Base-by-base conservation (phyloP, 2,329 filamentous ascomycete genomes). In the Magnaporthales sp. region DNA sequence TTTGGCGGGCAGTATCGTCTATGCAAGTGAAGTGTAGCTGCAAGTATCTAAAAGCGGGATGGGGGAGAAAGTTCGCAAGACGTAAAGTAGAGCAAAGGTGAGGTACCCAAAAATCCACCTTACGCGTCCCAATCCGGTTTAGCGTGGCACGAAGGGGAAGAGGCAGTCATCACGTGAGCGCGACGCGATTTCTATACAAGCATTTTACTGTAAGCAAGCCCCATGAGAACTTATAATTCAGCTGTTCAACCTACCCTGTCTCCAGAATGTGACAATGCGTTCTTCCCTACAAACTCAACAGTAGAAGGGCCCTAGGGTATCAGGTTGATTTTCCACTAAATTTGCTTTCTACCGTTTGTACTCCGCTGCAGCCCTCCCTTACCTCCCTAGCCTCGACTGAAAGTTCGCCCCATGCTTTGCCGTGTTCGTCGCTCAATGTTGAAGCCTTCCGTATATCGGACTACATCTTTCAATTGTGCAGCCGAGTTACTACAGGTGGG, bases 111-210 rank as follows among this genome's bases (percentile, higher is more conserved):
- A 60, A 54, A 56, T 54, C 63, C 63, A 65, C 63, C 51, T 54
- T 56, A 65, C 63, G 63, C 63, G 63, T 65, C 63, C 61, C 61
- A 31, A 63, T 63, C 22, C n/a, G 61, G 61, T 11, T 31, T 63
- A 63, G 61, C 29, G 6, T 22, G 27, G 24, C 56, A 29, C 56
- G 56, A 29, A 26, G n/a, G 56, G 10, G 56, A 61, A 24, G 24
- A 64, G 11, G 51, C 15, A 26, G 24, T 22, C 54, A 27, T 64
- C 63, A 64, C 63, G 63, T 64, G 63, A 13, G n/a, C 8, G 38
- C 4, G 31, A 38, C 63, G 56, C 56, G 56, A 61, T 29, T 61
- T 61, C 27, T 61, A 26, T 61, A 22, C 24, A 46, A 46, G 38
- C 38, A 46, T 46, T 46, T 46, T 46, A 46, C n/a, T 19, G 38